phyloP scores from a whole-genome alignment of 495 filamentous ascomycete species.

The Delitschia confertaspora region DNA sequence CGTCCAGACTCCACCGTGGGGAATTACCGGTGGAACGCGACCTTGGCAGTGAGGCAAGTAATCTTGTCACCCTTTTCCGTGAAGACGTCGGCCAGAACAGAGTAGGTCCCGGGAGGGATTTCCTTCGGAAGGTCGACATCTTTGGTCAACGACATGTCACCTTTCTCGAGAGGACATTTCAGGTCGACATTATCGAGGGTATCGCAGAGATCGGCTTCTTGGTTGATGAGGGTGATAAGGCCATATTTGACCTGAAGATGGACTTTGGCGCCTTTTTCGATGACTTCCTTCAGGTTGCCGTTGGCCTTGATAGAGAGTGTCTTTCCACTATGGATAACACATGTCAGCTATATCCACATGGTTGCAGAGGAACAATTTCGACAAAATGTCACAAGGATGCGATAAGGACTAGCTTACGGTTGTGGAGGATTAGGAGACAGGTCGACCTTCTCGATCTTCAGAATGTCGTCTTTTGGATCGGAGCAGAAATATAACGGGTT shows the following conservation, averaged over 20 bases:
- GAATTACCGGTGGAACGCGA: slow-evolving; percentile 44
- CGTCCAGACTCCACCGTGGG: slow-evolving; percentile 3
- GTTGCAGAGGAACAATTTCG: not conserved
- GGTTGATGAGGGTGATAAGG: slow-evolving; percentile 76
- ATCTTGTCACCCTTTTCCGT: slow-evolving; percentile 58
- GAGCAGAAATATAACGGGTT: slow-evolving; percentile 69
- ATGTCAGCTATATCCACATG: not conserved
- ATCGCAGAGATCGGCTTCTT: slow-evolving; percentile 74
- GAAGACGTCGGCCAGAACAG: slow-evolving; percentile 75
- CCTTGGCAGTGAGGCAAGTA: slow-evolving; percentile 68
- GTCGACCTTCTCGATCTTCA: slow-evolving; percentile 70
- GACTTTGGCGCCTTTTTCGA: slow-evolving; percentile 72
- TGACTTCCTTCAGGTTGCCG: slow-evolving; percentile 57
- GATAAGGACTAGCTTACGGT: slow-evolving; percentile 52
- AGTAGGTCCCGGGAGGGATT: slow-evolving; percentile 74
- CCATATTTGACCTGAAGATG: slow-evolving; percentile 85
- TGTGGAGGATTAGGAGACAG: slow-evolving; percentile 77
- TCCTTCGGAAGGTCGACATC: slow-evolving; percentile 73
- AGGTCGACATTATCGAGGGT: slow-evolving; percentile 80
- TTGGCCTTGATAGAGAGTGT: slow-evolving; percentile 69
- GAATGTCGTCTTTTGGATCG: slow-evolving; percentile 49
- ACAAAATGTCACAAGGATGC: too few relatives aligned
- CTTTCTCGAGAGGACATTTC: slow-evolving; percentile 76
- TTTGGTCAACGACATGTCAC: slow-evolving; percentile 63
- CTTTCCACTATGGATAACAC: slow-evolving; percentile 52